Conservation (phyloP, 352 stramenopile genomes). For the Globisporangium radiosum region DNA sequence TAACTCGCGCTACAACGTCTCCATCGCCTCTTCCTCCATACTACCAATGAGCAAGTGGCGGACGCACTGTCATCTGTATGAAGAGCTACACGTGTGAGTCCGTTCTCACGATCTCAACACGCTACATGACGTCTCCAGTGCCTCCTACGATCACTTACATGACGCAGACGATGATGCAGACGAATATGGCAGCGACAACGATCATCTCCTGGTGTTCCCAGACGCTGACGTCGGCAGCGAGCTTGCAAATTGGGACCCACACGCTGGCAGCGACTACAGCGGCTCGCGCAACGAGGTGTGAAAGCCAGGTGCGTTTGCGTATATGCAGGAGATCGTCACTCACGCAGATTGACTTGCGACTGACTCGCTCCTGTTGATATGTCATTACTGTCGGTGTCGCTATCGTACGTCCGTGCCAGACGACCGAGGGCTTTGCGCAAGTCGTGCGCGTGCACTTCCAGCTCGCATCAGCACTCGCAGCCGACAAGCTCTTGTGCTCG, state of each 20-base stretch:
- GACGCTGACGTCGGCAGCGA: not conserved
- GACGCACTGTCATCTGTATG: not conserved
- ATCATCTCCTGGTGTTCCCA: slow-evolving; percentile 1
- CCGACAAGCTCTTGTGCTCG: slow-evolving; percentile 40
- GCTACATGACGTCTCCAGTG: too few relatives aligned
- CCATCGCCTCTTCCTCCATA: too few relatives aligned
- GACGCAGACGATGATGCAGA: slow-evolving; percentile 6
- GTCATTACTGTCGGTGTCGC: too few relatives aligned
- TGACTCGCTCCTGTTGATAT: not conserved
- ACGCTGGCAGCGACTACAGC: slow-evolving; percentile 60
- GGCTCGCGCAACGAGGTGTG: slow-evolving; percentile 65
- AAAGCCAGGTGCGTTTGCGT: slow-evolving; percentile 23
- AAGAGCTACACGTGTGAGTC: too few relatives aligned
- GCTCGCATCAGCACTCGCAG: slow-evolving; percentile 30
- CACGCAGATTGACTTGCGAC: not conserved
- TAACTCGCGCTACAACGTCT: too few relatives aligned
- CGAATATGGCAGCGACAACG: slow-evolving; percentile 7
- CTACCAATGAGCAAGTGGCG: slow-evolving; percentile 25
- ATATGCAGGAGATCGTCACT: too few relatives aligned
- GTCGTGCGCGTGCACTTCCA: slow-evolving; percentile 67
- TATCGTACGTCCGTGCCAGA: slow-evolving; percentile 17
- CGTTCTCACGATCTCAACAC: too few relatives aligned
- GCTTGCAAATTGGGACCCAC: slow-evolving; percentile 30
- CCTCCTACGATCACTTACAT: too few relatives aligned
- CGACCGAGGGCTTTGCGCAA: slow-evolving; percentile 63